A percentile compares a stretch with the other conserved stretches of the same genome.
Evolutionary conservation across 352 stramenopile genomes (phyloP).

Genomic region (Phytophthora kernoviae): DNA sequence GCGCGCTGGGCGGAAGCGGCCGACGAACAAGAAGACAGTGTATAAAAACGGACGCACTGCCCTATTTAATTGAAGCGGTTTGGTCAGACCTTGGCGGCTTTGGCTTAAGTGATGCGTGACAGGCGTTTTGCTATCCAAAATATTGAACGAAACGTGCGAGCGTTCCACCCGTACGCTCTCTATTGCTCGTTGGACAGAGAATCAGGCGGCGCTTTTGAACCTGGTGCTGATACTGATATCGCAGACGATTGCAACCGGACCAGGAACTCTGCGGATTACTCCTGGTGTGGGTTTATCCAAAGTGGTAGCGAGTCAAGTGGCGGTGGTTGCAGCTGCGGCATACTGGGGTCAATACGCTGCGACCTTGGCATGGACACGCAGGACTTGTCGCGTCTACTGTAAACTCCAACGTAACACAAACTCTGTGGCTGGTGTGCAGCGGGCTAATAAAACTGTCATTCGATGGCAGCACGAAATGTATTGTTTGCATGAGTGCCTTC

Average conservation of each 20-base stretch:
- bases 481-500: too few relatives aligned
- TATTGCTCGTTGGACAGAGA: neutral
- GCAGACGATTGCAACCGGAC: too few relatives aligned
- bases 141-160: neutral
- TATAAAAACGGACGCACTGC: slow-evolving; percentile 35
- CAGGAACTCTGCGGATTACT: too few relatives aligned
- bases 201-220: too few relatives aligned
- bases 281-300: neutral
- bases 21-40: slow-evolving; percentile 23
- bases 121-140: neutral
- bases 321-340: too few relatives aligned
- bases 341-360: too few relatives aligned
- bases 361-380: too few relatives aligned
- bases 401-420: neutral
- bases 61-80: slow-evolving; percentile 36
- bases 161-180: neutral
- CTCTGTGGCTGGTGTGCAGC: too few relatives aligned
- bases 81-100: slow-evolving; percentile 19
- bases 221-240: too few relatives aligned
- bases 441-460: too few relatives aligned
- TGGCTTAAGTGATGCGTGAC: neutral
- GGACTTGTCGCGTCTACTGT: slow-evolving; percentile 15
- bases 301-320: neutral
- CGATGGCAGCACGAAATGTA: too few relatives aligned
- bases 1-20: neutral